A percentile compares a stretch with the other conserved stretches of the same genome.
Conservation (phyloP, 306 rosid species). For the Begonia peltatifolia region DNA sequence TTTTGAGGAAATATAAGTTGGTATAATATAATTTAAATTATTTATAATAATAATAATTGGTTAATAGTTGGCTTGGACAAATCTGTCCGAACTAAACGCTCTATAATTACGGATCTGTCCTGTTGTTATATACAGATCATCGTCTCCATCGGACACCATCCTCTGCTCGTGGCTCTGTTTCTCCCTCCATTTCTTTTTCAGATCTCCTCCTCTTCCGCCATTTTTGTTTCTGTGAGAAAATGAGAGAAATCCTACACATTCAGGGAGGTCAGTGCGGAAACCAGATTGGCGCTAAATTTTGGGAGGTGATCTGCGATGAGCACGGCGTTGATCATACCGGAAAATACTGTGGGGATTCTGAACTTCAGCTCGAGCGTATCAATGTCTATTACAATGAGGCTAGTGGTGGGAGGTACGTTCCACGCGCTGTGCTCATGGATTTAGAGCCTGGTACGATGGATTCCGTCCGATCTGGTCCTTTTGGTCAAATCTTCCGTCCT, state of each 20-base stretch:
- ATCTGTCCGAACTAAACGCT: not conserved
- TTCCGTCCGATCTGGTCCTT: conserved; percentile 34
- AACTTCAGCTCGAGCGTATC: conserved; percentile 35
- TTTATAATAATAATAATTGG: not conserved
- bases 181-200: not conserved
- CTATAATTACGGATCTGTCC: not conserved
- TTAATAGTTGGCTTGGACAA: not conserved
- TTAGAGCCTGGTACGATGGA: conserved; percentile 47
- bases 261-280: conserved; percentile 45
- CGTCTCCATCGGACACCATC: not conserved
- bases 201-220: conserved; percentile 1
- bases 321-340: conserved; percentile 36
- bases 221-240: conserved; percentile 8
- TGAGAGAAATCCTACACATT: conserved; percentile 43
- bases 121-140: not conserved
- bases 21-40: not conserved
- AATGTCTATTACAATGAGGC: conserved; percentile 42
- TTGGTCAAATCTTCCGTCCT: conserved; percentile 33
- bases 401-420: conserved; percentile 35
- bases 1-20: too few relatives aligned
- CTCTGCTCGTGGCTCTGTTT: not conserved
- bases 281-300: conserved; percentile 44
- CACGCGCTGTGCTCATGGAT: conserved; percentile 43
- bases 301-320: conserved; percentile 46
- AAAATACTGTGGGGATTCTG: conserved; percentile 26